Percentiles rank a stretch among this genome's conserved stretches.
These are phyloP conservation scores for Geranium brycei DNA, from an alignment of 345 rosid genomes.

Conservation along the genomic window DNA sequence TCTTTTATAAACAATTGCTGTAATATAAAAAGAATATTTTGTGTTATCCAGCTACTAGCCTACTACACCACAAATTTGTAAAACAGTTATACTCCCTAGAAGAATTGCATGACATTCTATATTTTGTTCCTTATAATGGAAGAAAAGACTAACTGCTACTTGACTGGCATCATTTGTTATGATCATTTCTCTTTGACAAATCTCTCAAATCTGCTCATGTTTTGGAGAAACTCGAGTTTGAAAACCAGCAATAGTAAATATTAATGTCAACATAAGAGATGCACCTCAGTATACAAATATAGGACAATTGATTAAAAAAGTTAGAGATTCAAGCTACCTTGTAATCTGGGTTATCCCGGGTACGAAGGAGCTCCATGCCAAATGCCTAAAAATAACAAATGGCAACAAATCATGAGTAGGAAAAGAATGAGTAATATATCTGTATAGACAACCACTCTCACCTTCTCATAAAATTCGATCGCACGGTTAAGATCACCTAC, in stretches of 20 bases:
- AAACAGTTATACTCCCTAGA: too few species aligned
- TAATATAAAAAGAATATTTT: too few species aligned
- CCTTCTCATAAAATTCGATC: conserved; percentile 86
- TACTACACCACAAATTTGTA: too few species aligned
- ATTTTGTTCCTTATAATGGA: too few species aligned
- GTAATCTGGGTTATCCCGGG: conserved; percentile 80
- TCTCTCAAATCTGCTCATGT: neutral
- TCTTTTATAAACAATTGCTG: too few species aligned
- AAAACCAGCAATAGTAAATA: neutral
- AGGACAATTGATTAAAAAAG: neutral
- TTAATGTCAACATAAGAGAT: neutral
- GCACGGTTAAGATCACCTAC: conserved; percentile 94
- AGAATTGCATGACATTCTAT: neutral
- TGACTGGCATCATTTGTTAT: neutral
- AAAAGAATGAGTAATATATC: conserved; percentile 7
- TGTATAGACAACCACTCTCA: conserved; percentile 16
- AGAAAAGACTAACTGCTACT: neutral
- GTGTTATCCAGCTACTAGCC: too few species aligned
- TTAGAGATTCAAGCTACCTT: conserved; percentile 37
- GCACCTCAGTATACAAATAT: neutral
- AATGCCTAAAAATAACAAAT: conserved; percentile 42
- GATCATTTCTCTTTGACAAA: neutral
- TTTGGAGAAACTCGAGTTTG: neutral
- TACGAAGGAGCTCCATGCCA: conserved; percentile 96
- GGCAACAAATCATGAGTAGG: neutral